Conservation (phyloP, 768 basidiomycete species). For the Obba rivulosa region DNA sequence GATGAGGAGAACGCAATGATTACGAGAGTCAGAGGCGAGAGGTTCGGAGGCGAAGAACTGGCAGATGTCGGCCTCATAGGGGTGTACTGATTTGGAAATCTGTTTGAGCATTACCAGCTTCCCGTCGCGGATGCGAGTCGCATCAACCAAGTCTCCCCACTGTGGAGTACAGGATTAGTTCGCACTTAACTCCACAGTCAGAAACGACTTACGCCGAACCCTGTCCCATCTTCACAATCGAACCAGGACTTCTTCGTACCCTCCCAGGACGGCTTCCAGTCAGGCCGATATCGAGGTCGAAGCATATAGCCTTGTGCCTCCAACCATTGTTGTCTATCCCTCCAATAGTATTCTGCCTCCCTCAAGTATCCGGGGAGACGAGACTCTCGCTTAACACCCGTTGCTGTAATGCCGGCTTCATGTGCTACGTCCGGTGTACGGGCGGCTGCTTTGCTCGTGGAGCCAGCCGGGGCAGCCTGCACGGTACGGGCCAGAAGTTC, state of each 20-base stretch:
- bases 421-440: too few species aligned
- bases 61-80: constrained; percentile 22
- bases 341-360: constrained; percentile 6
- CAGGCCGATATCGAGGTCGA: constrained; percentile 20
- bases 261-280: constrained; percentile 22
- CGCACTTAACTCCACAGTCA: background rate
- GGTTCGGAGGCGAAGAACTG: constrained; percentile 19
- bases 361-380: too few species aligned
- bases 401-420: too few species aligned
- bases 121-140: constrained; percentile 17
- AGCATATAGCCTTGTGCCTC: constrained; percentile 19
- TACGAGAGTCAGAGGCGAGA: constrained; percentile 17
- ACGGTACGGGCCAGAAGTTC: too few species aligned
- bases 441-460: too few species aligned
- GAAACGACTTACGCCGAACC: background rate
- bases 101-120: constrained; percentile 15
- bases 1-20: constrained; percentile 21
- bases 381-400: too few species aligned
- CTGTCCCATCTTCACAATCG: constrained; percentile 4
- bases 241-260: background rate
- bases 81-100: constrained; percentile 11
- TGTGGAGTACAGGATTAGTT: background rate
- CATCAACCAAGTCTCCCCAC: constrained; percentile 13
- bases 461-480: too few species aligned
- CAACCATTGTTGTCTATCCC: constrained; percentile 12